Conservation (phyloP, 768 basidiomycete species). For the Scleroderma bovista region DNA sequence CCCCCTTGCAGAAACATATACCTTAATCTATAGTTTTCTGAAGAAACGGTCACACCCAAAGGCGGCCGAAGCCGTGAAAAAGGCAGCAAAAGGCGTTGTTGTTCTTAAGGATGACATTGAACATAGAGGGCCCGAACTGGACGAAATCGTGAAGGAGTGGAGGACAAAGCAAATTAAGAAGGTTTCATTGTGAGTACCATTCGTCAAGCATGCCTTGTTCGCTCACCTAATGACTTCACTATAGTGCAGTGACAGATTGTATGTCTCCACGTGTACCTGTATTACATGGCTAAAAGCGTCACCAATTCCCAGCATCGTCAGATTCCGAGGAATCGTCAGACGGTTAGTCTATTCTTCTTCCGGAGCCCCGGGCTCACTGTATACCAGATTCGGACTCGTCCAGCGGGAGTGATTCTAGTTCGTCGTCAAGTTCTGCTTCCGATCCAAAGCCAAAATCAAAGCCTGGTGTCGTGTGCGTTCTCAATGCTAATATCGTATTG, state of each 20-base stretch:
- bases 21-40: conserved; percentile 71
- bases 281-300: conserved; percentile 3
- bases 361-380: background rate
- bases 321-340: conserved; percentile 25
- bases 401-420: conserved; percentile 18
- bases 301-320: conserved; percentile 6
- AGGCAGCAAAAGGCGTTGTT: conserved; percentile 60
- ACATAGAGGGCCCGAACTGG: conserved; percentile 48
- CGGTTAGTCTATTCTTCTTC: conserved; percentile 10
- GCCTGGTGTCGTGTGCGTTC: background rate
- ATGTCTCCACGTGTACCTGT: conserved; percentile 9
- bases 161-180: conserved; percentile 30
- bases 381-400: conserved; percentile 10
- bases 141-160: conserved; percentile 66
- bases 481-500: conserved; percentile 6
- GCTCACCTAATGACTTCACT: conserved; percentile 2
- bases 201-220: background rate
- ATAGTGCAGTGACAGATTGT: conserved; percentile 17
- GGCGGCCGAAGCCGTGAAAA: conserved; percentile 69
- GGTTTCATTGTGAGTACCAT: conserved; percentile 24
- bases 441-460: background rate
- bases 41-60: conserved; percentile 58
- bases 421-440: conserved; percentile 3
- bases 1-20: conserved; percentile 59
- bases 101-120: conserved; percentile 51